Percentiles rank a stretch among this genome's conserved stretches.
phyloP scores from a whole-genome alignment of 2,329 filamentous ascomycete species.

The Camillea tinctor region DNA sequence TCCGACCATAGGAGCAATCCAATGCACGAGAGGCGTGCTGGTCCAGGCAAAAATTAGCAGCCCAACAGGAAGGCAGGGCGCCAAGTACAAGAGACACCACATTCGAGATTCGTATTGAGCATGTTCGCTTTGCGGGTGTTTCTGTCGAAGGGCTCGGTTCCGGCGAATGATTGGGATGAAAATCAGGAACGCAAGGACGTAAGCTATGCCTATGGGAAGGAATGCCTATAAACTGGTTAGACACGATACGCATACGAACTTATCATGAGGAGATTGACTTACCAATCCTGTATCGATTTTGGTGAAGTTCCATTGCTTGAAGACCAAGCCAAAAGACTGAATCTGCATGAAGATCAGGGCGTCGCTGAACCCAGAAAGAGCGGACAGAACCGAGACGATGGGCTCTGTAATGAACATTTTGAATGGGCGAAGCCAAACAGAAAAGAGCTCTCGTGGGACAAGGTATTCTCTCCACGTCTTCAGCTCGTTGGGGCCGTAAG shows the following conservation, averaged over 20 bases:
- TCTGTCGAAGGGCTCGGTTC: constrained; percentile 40
- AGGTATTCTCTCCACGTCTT: constrained; percentile 35
- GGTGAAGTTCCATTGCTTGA: constrained; percentile 57
- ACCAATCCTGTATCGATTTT: constrained; percentile 31
- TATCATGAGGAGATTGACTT: constrained; percentile 4
- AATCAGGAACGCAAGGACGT: constrained; percentile 56
- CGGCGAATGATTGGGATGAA: constrained; percentile 51
- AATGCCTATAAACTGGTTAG: constrained; percentile 34
- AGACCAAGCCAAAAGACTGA: constrained; percentile 60
- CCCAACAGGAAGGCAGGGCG: constrained; percentile 58
- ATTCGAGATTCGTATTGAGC: constrained; percentile 63
- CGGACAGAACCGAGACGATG: constrained; percentile 58
- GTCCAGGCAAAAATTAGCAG: constrained; percentile 64
- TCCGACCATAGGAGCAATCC: constrained; percentile 63
- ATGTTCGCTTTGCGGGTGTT: constrained; percentile 44
- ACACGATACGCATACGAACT: not conserved
- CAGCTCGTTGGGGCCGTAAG: constrained; percentile 49
- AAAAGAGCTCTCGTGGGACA: constrained; percentile 40
- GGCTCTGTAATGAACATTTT: constrained; percentile 61
- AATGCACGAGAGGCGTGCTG: constrained; percentile 52
- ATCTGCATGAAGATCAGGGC: constrained; percentile 67
- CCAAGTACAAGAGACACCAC: constrained; percentile 59
- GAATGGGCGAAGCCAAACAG: constrained; percentile 61
- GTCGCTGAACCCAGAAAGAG: constrained; percentile 61
- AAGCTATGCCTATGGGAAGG: constrained; percentile 49